Base-by-base conservation (phyloP, 371 early-diverging fungal genomes). In the Mucor racemosus region DNA sequence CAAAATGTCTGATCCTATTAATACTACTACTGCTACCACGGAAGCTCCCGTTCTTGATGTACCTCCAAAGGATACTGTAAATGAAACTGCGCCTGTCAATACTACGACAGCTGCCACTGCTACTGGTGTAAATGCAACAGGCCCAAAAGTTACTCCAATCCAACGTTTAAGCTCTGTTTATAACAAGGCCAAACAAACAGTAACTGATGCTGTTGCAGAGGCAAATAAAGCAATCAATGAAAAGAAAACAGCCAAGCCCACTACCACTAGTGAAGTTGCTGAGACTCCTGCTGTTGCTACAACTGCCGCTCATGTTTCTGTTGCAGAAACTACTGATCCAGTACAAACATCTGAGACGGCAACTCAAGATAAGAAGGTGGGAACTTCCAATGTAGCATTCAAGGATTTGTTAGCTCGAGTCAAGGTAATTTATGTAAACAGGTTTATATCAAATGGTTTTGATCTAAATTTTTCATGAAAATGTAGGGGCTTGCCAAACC, bases 131-230 rank as follows among this genome's bases (percentile, higher is more conserved):
- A 34, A 57, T 17, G 61, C 61, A 15, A 35, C 62, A 13, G 31
- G 38, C 7, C n/a, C 62, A 2, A 62, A 53, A 34, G 26, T 38
- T 9, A 62, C 53, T 34, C 62, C 53, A 4, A 13, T 38, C 1
- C 62, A 62, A 39, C 62, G 53, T 38, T 26, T 62, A 19, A 62
- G 26, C 26, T 62, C 62, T 13, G 62, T 62, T 7, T 62, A 46
- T 15, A 50, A 19, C 10, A 63, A 56, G 34, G 64, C 64, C 4
- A 63, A 55, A 34, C 64, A 63, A 33, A 55, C 64, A 40, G 34
- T 63, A 1, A 63, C 41, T 42, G 64, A 41, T 14, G 64, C 35
- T 9, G 56, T 63, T 55, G 15, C 56, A 33, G 64, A 63, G 9
- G 64, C 64, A 1, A 55, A 63, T 5, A 54, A 56, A 31, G 44